Base-by-base conservation (phyloP, 371 early-diverging fungal genomes). In the Mucor irregularis region DNA sequence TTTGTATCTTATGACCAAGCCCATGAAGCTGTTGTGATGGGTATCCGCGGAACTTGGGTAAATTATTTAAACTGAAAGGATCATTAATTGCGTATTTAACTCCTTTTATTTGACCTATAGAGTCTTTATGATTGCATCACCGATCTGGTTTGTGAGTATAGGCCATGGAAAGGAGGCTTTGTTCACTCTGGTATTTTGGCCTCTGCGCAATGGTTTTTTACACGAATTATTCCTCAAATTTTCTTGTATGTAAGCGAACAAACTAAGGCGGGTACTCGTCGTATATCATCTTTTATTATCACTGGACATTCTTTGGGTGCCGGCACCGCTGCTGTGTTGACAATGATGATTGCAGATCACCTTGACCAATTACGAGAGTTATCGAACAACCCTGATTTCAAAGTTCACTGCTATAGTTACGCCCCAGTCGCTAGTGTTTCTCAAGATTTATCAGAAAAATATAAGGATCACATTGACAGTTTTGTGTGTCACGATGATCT, bases 1-100 rank as follows among this genome's bases (percentile, higher is more conserved):
- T 90, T 88, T 65, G 81, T 94, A 0, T 83, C 88, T 0, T 67
- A 84, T 25, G 94, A 94, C 57, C 78, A 83, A 11, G 74, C 67
- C 8, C 72, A 81, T 43, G 75, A 86, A 51, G 78, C 90, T 0
- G 78, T 94, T 22, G 89, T 93, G 0, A 60, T 94, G 22, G 82
- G 84, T 11, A 90, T 94, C 34, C 83, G 94, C 30, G 94, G 94
- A n/a, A 92, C 92, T 4, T 85, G 90, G 92, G 86, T 85, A 79
- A 68, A 30, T 22, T n/a, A n/a, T n/a, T n/a, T n/a, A 33, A 10
- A 19, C 7, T 11, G 30, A n/a, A 66, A 82, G 78, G 89, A 86
- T 45, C 67, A 83, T 1, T 78, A 48, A 33, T 19, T 2, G 21
- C 16, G 34, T 34, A n/a, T 31, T 16, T 14, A 49, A n/a, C 14